Conservation (phyloP, 495 filamentous ascomycete genomes). For the Tuber calosporum region DNA sequence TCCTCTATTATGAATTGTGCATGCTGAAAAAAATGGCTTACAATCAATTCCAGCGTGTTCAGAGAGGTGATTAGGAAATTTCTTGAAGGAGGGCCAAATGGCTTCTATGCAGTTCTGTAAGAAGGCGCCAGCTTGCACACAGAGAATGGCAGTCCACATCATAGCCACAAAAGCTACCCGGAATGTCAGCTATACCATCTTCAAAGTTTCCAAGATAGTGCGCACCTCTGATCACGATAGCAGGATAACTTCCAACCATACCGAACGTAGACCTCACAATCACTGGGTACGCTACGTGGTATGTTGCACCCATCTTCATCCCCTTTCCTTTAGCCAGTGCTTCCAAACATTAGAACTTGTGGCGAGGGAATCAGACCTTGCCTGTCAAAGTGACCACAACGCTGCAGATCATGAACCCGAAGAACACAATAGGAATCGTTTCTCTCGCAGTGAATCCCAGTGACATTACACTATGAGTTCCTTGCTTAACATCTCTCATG, state of each 20-base stretch:
- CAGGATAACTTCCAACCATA: constrained; percentile 54
- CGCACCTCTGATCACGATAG: constrained; percentile 45
- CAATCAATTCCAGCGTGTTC: constrained; percentile 46
- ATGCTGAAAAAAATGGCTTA: constrained; percentile 15
- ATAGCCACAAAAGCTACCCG: constrained; percentile 47
- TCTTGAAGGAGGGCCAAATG: constrained; percentile 59
- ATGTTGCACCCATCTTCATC: constrained; percentile 52
- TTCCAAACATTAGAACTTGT: not conserved
- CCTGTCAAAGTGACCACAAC: constrained; percentile 48
- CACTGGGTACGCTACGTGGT: constrained; percentile 61
- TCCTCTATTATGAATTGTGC: not conserved
- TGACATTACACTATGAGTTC: constrained; percentile 42
- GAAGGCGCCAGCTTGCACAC: constrained; percentile 47
- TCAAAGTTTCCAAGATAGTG: constrained; percentile 9
- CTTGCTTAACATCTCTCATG: constrained; percentile 13
- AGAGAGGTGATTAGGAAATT: constrained; percentile 50
- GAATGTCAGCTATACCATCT: constrained; percentile 27
- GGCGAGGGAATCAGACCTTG: constrained; percentile 19
- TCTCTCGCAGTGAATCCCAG: constrained; percentile 49
- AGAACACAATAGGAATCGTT: constrained; percentile 48
- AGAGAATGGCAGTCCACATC: constrained; percentile 50
- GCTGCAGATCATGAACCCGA: constrained; percentile 46
- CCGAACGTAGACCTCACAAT: constrained; percentile 55
- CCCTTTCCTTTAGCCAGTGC: not conserved
- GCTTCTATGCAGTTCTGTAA: constrained; percentile 48